Evolutionary conservation across 228 moss, liverwort and hornwort genomes (phyloP).

Genomic region (Sphagnum fallax): DNA sequence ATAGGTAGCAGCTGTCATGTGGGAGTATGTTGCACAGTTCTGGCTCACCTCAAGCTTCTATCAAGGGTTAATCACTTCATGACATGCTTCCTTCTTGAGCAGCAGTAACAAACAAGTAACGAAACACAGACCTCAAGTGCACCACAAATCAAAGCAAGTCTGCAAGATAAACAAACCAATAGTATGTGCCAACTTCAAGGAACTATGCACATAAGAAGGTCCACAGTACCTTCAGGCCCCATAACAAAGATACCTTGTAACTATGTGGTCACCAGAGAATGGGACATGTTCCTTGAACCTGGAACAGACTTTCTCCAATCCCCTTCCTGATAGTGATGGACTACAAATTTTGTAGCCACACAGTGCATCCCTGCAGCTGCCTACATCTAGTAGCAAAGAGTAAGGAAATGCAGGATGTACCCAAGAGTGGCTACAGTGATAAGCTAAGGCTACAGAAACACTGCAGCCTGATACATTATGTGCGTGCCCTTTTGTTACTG

Average conservation of each 20-base stretch:
- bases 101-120: too few relatives aligned
- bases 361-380: not conserved
- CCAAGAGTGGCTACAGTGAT: conserved; percentile 2
- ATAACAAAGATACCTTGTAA: not conserved
- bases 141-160: not conserved
- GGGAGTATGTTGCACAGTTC: too few relatives aligned
- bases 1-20: too few relatives aligned
- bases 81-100: too few relatives aligned
- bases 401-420: not conserved
- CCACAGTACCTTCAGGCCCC: not conserved
- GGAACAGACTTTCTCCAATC: not conserved
- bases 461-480: conserved; percentile 17
- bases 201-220: not conserved
- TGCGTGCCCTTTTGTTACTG: conserved; percentile 41
- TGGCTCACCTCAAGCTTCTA: too few relatives aligned
- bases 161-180: not conserved
- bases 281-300: not conserved
- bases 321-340: not conserved
- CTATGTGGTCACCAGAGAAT: not conserved
- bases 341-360: not conserved
- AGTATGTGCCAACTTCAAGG: not conserved
- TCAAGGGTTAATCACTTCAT: too few relatives aligned
- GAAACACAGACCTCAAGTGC: not conserved
- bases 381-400: not conserved
- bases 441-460: conserved; percentile 5